Evolutionary conservation across 148 eudicot species (phyloP), one percentile per base, ranked within the genome.

Genomic region (Diospyros lotus): DNA sequence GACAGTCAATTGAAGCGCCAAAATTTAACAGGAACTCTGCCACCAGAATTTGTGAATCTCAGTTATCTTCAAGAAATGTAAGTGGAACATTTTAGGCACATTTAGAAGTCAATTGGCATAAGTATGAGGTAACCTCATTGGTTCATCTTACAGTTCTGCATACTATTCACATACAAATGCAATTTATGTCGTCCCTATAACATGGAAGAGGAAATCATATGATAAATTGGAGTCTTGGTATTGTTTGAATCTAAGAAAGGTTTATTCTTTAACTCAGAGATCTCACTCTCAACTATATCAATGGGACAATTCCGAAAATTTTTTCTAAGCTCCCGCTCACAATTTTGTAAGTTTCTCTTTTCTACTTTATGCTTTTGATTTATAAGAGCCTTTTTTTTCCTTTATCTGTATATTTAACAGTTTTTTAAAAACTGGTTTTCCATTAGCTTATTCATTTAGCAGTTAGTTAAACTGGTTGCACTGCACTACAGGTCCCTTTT

Each of bases 11-110:
- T 93, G 82, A 89, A 84, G 83, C 87, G 88, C 72, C 88, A 89
- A 73, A 93, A 91, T 80, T 84, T 91, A 74, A 80, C 88, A 10
- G 98, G 98, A 78, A 78, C 17, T 60, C 71, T 93, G 41, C 94
- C 97, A 5, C 82, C 72, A 69, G 97, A 89, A 72, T 86, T 93
- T 46, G 84, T 71, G 50, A 78, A 84, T 69, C 89, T 93, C 66
- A 72, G 73, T 79, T 63, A 78, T 72, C 83, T 91, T 71, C 76
- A 60, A 75, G 89, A 81, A 76, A 72, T 93, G 98, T 89, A 83
- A 87, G 97, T 77, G 12, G 67, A 15, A 38, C 28, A 3, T 10
- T 50, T 64, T 50, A 58, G 7, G 44, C 17, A 12, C 53, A 56
- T 58, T 71, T 11, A 15, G 52, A 9, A 41, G 63, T 56, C 63